phyloP scores from a whole-genome alignment of 2,329 filamentous ascomycete species.

The Leptosphaerulina australis region DNA sequence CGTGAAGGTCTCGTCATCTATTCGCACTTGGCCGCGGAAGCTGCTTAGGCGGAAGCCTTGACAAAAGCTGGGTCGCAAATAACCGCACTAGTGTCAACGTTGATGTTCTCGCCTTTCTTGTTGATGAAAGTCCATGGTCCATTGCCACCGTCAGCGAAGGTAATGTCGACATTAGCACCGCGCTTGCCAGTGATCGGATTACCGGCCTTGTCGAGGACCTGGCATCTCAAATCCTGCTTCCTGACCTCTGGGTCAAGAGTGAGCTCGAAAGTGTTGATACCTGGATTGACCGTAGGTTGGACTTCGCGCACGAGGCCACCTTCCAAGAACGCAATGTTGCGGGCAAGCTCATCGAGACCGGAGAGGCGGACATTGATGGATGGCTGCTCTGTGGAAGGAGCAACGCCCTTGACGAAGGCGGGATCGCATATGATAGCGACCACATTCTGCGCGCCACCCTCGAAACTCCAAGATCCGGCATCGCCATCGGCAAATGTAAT shows the following conservation, averaged over 20 bases:
- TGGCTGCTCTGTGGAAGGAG: slow-evolving; percentile 2
- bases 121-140: slow-evolving; percentile 23
- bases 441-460: slow-evolving; percentile 4
- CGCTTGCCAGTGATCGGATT: slow-evolving; percentile 20
- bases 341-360: slow-evolving; percentile 11
- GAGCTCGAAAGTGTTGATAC: slow-evolving; percentile 19
- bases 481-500: slow-evolving; percentile 21
- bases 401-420: slow-evolving; percentile 2
- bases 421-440: slow-evolving; percentile 15
- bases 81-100: slow-evolving; percentile 18
- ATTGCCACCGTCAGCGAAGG: slow-evolving; percentile 23
- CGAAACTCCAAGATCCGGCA: slow-evolving; percentile 8
- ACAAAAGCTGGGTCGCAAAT: slow-evolving; percentile 25
- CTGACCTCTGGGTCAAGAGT: slow-evolving; percentile 14
- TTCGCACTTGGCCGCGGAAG: no score
- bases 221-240: slow-evolving; percentile 23
- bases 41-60: slow-evolving; percentile 5
- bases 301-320: slow-evolving; percentile 9
- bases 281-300: neutral
- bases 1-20: no score
- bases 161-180: slow-evolving; percentile 22
- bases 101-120: neutral
- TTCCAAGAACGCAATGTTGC: slow-evolving; percentile 10
- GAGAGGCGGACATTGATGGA: slow-evolving; percentile 12
- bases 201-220: slow-evolving; percentile 16